These are phyloP conservation scores for Botrytis hyacinthi DNA, from an alignment of 2,329 filamentous ascomycete species.

Conservation along the genomic window DNA sequence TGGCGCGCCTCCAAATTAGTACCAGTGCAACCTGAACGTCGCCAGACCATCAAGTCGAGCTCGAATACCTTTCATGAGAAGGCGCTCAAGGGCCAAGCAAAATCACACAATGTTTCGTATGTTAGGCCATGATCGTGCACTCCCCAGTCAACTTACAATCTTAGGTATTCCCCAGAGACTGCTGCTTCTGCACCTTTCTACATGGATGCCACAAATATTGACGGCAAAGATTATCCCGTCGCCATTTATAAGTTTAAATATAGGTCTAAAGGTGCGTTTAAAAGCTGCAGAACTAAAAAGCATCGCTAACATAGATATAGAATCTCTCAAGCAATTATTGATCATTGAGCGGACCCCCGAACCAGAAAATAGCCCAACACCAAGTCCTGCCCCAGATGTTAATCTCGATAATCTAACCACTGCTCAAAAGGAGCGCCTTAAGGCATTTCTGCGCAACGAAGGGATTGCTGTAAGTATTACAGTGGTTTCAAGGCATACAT, in stretches of 20 bases:
- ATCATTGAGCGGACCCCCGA: constrained; percentile 18
- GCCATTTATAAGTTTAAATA: constrained; percentile 21
- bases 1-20: background rate
- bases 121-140: background rate
- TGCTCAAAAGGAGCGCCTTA: constrained; percentile 2
- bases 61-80: constrained; percentile 16
- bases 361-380: background rate
- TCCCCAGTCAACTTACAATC: background rate
- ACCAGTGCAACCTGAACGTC: too few species aligned
- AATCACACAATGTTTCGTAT: constrained; percentile 16
- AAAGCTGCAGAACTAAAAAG: background rate
- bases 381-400: background rate
- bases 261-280: background rate
- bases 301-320: background rate
- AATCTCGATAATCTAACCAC: background rate
- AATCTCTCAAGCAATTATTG: constrained; percentile 14
- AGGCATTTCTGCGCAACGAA: constrained; percentile 14
- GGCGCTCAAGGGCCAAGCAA: constrained; percentile 13
- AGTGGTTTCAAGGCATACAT: background rate
- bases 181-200: rapidly evolving
- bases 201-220: background rate
- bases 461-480: background rate
- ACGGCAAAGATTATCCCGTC: background rate
- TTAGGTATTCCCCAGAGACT: background rate
- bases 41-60: too few species aligned